A percentile compares a stretch with the other conserved stretches of the same genome.
Evolutionary conservation across 805 yeast genomes (phyloP).

Genomic region (Teunomyces panamensis): DNA sequence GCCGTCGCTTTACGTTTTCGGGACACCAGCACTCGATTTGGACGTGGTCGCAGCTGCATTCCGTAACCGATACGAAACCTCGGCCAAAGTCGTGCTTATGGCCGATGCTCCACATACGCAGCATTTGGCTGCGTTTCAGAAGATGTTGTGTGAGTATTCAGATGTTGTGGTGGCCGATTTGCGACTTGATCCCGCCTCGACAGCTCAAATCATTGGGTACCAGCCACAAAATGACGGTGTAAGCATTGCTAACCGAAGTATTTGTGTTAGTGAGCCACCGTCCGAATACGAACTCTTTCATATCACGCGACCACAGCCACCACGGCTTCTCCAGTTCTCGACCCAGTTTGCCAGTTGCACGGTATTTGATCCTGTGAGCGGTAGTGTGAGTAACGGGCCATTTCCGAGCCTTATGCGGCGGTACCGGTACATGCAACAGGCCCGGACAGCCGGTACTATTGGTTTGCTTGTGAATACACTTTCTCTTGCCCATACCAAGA

Average conservation of each 20-base stretch:
- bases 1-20: slow-evolving; percentile 79
- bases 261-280: slow-evolving; percentile 16
- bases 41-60: slow-evolving; percentile 39
- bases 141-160: slow-evolving; percentile 28
- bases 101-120: slow-evolving; percentile 68
- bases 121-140: slow-evolving; percentile 40
- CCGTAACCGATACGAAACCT: slow-evolving; percentile 29
- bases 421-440: slow-evolving; percentile 81
- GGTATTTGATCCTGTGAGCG: slow-evolving; percentile 43
- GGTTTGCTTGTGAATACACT: slow-evolving; percentile 90
- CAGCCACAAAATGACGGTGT: slow-evolving; percentile 14
- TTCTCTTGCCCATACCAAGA: slow-evolving; percentile 71
- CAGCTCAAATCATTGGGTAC: slow-evolving; percentile 44
- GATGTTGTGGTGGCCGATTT: slow-evolving; percentile 34
- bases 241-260: slow-evolving; percentile 16
- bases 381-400: slow-evolving; percentile 50
- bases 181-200: slow-evolving; percentile 20
- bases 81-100: slow-evolving; percentile 57
- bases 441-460: slow-evolving; percentile 86
- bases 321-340: slow-evolving; percentile 70
- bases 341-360: slow-evolving; percentile 63
- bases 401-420: slow-evolving; percentile 79
- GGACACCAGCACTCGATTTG: slow-evolving; percentile 56
- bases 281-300: slow-evolving; percentile 59
- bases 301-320: slow-evolving; percentile 70